Base-by-base conservation (phyloP, 495 filamentous ascomycete genomes). In the Pseudevernia furfuracea region DNA sequence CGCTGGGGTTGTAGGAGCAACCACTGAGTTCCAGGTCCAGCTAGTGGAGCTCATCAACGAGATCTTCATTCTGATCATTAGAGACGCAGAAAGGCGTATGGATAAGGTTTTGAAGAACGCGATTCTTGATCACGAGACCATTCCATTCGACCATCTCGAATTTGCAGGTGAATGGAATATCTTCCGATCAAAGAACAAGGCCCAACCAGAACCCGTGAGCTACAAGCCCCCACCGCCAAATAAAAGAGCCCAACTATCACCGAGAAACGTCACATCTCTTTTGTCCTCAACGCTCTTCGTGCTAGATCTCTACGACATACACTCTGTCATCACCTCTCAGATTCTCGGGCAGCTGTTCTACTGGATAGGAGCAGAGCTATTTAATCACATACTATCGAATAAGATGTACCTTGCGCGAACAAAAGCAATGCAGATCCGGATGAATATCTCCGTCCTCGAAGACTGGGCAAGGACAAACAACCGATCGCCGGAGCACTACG, bases 111-210 rank as follows among this genome's bases (percentile, higher is more conserved):
- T 99, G 58, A 94, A 97, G 73, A 78, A 83, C 48, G 91, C 92
- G 19, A 94, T 99, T 87, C 82, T 99, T 56, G 93, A 97, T 68
- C 95, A 97, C 73, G 94, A 99, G 77, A 97, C 92, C 23, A 99
- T 99, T 57, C 95, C 95, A 11, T 92, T 99, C 67, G 91, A 96
- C 69, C 93, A 96, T 71, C 87, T 99, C 36, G 86, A 90, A 2
- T 99, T 99, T 69, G 94, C 97, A 73, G 89, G 96, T 64, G 94
- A 99, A 73, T 99, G 94, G 94, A 95, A 95, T 68, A 78, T 99
- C 48, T 96, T 99, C 77, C 97, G 96, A 75, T 85, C 87, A 70
- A 92, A 93, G 68, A 85, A 86, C 43, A 95, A 96, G 72, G 84
- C 86, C 55, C 82, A 81, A 70, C 90, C 93, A 3, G 79, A 86